Conservation (phyloP, 148 eudicot genomes). For the Mesembryanthemum crystallinum region DNA sequence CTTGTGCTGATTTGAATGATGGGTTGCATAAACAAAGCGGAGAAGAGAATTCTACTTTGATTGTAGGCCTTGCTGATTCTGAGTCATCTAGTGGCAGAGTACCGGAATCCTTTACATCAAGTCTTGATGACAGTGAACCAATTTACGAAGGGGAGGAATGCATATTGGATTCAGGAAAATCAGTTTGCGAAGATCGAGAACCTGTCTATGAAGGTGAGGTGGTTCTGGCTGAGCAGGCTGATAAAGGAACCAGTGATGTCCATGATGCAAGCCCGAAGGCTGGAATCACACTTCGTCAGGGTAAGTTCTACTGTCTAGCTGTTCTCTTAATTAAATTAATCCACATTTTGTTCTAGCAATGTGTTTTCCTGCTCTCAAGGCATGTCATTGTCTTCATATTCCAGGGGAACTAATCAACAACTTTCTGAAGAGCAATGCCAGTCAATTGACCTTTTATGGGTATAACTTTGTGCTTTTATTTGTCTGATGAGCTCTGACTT, state of each 20-base stretch:
- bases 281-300: slow-evolving; percentile 57
- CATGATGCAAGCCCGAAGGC: slow-evolving; percentile 34
- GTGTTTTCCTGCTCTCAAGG: slow-evolving; percentile 4
- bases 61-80: slow-evolving; percentile 30
- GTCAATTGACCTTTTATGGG: slow-evolving; percentile 87
- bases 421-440: slow-evolving; percentile 77
- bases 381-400: slow-evolving; percentile 12
- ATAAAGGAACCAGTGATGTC: slow-evolving; percentile 30
- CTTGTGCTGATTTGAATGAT: slow-evolving; percentile 25
- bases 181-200: slow-evolving; percentile 48
- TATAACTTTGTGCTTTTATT: slow-evolving; percentile 26
- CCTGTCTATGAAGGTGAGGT: slow-evolving; percentile 93
- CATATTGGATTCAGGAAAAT: slow-evolving; percentile 55
- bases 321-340: no score
- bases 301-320: slow-evolving; percentile 29
- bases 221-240: slow-evolving; percentile 72
- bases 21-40: slow-evolving; percentile 30
- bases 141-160: slow-evolving; percentile 93
- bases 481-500: background rate
- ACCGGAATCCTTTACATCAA: slow-evolving; percentile 46
- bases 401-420: slow-evolving; percentile 70
- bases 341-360: background rate
- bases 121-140: slow-evolving; percentile 67
- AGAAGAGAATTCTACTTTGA: slow-evolving; percentile 25
- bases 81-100: slow-evolving; percentile 39